These are phyloP conservation scores for Marasmius sp. DNA, from an alignment of 1,284 basidiomycete genomes.

Conservation along the genomic window DNA sequence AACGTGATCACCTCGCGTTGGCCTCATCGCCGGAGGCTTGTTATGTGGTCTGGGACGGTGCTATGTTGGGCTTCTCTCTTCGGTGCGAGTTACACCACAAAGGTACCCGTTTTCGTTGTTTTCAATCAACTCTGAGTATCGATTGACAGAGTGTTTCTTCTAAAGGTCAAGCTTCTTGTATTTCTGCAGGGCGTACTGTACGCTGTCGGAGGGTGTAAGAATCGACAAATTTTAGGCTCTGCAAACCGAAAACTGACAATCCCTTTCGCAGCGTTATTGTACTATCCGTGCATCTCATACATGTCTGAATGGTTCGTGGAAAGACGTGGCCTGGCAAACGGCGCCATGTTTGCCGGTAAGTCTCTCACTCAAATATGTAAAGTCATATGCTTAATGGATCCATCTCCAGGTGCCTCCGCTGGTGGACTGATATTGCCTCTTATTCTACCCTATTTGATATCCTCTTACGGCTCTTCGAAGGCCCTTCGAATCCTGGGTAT, in stretches of 20 bases:
- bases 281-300: conserved; percentile 35
- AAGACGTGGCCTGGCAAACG: conserved; percentile 40
- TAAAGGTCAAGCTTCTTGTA: background rate
- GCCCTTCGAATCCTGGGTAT: conserved; percentile 30
- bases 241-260: background rate
- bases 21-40: background rate
- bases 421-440: conserved; percentile 34
- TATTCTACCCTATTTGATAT: conserved; percentile 28
- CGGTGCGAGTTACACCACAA: background rate
- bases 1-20: background rate
- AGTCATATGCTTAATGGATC: background rate
- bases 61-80: background rate
- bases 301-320: conserved; percentile 45
- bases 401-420: conserved; percentile 27
- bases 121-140: background rate
- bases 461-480: conserved; percentile 21
- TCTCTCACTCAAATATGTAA: background rate
- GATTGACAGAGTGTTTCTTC: background rate
- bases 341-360: conserved; percentile 39
- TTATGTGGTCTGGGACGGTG: background rate
- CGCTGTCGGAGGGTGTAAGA: conserved; percentile 37
- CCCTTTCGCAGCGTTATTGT: conserved; percentile 28
- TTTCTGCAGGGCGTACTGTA: conserved; percentile 37
- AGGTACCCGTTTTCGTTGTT: background rate
- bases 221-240: background rate